Conservation (phyloP, 768 basidiomycete genomes). For the Auriscalpium vulgare region DNA sequence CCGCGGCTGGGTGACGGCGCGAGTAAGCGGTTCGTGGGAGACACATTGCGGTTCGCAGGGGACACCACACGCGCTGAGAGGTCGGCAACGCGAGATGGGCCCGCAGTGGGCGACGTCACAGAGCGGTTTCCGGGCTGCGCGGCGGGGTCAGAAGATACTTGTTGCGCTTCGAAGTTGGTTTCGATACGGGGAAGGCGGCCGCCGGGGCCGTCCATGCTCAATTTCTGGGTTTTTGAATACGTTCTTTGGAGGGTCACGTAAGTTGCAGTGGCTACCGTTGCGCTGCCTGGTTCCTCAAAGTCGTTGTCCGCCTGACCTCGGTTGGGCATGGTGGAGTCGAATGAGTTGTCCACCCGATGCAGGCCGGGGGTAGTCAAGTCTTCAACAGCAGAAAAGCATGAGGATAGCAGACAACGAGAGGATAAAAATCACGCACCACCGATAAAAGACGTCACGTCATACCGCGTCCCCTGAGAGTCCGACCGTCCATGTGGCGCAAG, state of each 20-base stretch:
- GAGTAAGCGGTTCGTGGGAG: not conserved
- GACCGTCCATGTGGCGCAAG: constrained; percentile 14
- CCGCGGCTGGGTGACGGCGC: not conserved
- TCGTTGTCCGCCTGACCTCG: not conserved
- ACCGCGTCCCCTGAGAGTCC: constrained; percentile 45
- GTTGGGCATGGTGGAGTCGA: not conserved
- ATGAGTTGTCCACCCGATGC: constrained; percentile 6
- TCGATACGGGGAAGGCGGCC: not conserved
- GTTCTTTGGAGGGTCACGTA: constrained; percentile 9
- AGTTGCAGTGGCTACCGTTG: not conserved
- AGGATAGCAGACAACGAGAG: not conserved
- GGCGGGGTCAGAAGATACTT: too few species aligned
- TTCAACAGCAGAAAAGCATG: constrained; percentile 8
- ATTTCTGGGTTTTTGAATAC: not conserved
- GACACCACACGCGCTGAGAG: too few species aligned
- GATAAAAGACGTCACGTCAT: constrained; percentile 73
- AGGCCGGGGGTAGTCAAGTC: constrained; percentile 27
- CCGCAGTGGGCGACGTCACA: too few species aligned
- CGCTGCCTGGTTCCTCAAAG: constrained; percentile 1
- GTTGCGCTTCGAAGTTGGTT: not conserved
- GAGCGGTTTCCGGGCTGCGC: too few species aligned
- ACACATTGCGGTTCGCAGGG: too few species aligned
- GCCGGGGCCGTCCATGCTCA: not conserved
- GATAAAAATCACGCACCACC: constrained; percentile 28
- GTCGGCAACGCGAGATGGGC: too few species aligned